Base-by-base conservation (phyloP, 495 filamentous ascomycete genomes). In the Durotheca rogersii region DNA sequence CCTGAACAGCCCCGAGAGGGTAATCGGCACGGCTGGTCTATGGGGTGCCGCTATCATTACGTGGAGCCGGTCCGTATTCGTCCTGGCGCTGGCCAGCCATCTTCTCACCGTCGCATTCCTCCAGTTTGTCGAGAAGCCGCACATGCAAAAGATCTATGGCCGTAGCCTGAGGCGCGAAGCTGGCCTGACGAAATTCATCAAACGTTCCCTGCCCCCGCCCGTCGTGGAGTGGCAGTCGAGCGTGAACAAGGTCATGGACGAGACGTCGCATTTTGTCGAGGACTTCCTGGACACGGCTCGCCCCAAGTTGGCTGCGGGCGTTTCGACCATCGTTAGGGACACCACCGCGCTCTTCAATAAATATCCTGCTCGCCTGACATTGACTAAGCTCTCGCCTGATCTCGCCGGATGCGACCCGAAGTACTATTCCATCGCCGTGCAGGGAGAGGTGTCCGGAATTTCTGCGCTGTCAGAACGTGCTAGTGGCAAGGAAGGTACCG, bases 61-160 rank as follows among this genome's bases (percentile, higher is more conserved):
- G 7, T 86, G 86, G 70, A 96, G 88, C 66, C 78, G 80, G 21
- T 74, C 86, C 7, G 83, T 97, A 51, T 90, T 95, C 58, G 80
- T 85, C 66, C 72, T 96, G 49, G 93, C 93, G 2, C 69, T 95
- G 20, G 65, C 91, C 37, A 90, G 88, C 57, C 94, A 97, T 58
- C 77, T 92, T 44, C 74, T 94, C 19, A 88, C 85, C 1, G 75
- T 97, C 34, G 82, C 75, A 34, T 96, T 97, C 74, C 89, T 97
- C 47, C 87, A 96, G 52, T 85, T 92, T 45, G 87, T 98, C 3
- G 93, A 98, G 66, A 84, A 90, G 33, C 93, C 93, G 18, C 93
- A 98, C 69, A 98, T 98, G 93, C 90, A 96, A 69, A 97, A 96
- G 72, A 78, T 96, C 17, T 98, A 98, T 61, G 93, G 93, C 31